Conservation (phyloP, 108 stramenopile genomes). For the Stephanodiscus triporus region DNA sequence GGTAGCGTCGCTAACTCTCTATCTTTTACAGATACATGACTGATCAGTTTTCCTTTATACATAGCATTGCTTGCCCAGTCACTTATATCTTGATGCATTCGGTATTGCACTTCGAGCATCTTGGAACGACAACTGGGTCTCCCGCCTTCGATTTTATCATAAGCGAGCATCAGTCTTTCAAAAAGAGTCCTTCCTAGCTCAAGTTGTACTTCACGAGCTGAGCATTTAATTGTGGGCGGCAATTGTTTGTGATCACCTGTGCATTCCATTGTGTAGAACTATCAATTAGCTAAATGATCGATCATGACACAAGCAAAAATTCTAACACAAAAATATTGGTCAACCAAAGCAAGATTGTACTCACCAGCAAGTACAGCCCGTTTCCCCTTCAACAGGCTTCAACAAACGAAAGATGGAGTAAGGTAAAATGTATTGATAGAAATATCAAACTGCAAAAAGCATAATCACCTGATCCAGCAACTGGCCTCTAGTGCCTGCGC, state of each 20-base stretch:
- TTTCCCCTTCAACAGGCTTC: constrained; percentile 82
- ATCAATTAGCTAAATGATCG: constrained; percentile 12
- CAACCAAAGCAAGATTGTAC: background rate
- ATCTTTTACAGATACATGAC: constrained; percentile 63
- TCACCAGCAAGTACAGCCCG: constrained; percentile 87
- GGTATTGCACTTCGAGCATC: constrained; percentile 95
- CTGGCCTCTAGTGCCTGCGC: constrained; percentile 96
- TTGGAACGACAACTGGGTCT: constrained; percentile 49
- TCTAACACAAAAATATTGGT: background rate
- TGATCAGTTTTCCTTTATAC: constrained; percentile 77
- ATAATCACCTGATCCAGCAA: constrained; percentile 76
- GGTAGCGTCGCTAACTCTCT: constrained; percentile 61
- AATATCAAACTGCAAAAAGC: background rate
- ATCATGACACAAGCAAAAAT: background rate
- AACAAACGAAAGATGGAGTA: background rate
- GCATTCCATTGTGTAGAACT: background rate
- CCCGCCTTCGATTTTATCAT: constrained; percentile 37
- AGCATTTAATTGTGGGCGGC: constrained; percentile 92
- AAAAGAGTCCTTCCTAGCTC: constrained; percentile 92
- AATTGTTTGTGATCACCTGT: constrained; percentile 95
- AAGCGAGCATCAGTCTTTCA: constrained; percentile 87
- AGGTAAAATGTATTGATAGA: background rate
- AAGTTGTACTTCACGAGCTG: constrained; percentile 47
- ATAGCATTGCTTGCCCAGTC: constrained; percentile 93
- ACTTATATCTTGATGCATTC: constrained; percentile 93